A percentile compares a stretch with the other conserved stretches of the same genome.
Evolutionary conservation across 345 rosid genomes (phyloP).

Genomic region (Cardamine chenopodiifolia): DNA sequence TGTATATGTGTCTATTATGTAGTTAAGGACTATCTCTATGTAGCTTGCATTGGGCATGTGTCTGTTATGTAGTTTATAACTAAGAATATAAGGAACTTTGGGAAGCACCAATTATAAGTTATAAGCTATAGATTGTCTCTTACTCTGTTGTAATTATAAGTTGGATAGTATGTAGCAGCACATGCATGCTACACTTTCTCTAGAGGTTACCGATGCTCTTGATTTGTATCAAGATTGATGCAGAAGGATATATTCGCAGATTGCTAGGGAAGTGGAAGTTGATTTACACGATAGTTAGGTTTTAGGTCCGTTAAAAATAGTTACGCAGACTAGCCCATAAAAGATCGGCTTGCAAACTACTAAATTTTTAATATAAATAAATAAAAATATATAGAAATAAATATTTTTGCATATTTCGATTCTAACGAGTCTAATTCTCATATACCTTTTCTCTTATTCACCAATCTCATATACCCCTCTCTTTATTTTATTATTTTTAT

Average conservation of each 20-base stretch:
- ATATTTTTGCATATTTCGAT: too few relatives aligned
- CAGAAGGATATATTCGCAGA: constrained; percentile 4
- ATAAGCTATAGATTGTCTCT: neutral
- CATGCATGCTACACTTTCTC: neutral
- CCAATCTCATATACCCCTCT: too few relatives aligned
- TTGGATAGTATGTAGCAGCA: too few relatives aligned
- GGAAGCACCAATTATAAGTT: neutral
- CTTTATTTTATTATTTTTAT: too few relatives aligned
- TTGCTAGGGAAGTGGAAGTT: neutral
- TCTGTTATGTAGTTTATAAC: neutral
- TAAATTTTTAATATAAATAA: too few relatives aligned
- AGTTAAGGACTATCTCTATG: neutral
- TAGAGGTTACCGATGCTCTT: neutral
- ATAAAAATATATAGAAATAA: too few relatives aligned
- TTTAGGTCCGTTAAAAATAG: too few relatives aligned
- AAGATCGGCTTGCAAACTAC: too few relatives aligned
- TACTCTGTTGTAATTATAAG: neutral
- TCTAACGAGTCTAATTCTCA: too few relatives aligned
- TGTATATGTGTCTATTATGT: neutral
- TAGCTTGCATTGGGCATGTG: neutral
- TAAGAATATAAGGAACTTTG: neutral
- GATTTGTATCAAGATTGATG: neutral
- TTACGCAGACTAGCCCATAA: too few relatives aligned
- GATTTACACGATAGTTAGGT: neutral
- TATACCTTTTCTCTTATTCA: too few relatives aligned